Conservation (phyloP, 768 basidiomycete species). For the Lentinus tigrinus region DNA sequence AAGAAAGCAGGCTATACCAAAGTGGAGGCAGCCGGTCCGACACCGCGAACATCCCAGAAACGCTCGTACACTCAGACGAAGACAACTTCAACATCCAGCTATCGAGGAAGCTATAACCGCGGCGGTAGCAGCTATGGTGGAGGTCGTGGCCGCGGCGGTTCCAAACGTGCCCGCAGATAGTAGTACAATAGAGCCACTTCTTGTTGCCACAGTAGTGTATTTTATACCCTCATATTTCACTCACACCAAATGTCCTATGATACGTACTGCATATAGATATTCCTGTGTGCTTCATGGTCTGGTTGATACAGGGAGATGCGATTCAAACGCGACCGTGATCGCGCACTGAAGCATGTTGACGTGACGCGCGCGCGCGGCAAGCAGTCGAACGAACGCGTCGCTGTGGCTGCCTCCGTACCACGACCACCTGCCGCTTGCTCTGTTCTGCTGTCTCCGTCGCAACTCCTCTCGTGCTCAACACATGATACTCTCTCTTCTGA, state of each 20-base stretch:
- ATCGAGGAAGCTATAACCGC: slow-evolving; percentile 12
- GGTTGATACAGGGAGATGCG: not conserved
- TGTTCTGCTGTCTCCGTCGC: not conserved
- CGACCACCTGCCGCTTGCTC: not conserved
- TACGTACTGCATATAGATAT: no score
- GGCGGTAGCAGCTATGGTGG: slow-evolving; percentile 2
- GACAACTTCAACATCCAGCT: not conserved
- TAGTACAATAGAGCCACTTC: no score
- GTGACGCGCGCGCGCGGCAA: slow-evolving; percentile 15
- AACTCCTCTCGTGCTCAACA: not conserved
- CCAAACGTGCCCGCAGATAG: not conserved
- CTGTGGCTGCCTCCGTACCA: not conserved
- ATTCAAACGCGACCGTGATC: slow-evolving; percentile 1
- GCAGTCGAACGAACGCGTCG: slow-evolving; percentile 2
- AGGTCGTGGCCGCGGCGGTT: not conserved
- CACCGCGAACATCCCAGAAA: slow-evolving; percentile 19
- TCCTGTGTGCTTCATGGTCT: no score
- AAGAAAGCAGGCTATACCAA: slow-evolving; percentile 34
- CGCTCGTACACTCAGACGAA: slow-evolving; percentile 16
- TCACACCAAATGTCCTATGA: no score
- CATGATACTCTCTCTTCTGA: not conserved
- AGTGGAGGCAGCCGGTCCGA: not conserved
- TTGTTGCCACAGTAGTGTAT: not conserved
- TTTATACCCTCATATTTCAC: not conserved
- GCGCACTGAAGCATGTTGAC: not conserved